Base-by-base conservation (phyloP, 768 basidiomycete species). In the Lentinula detonsa region DNA sequence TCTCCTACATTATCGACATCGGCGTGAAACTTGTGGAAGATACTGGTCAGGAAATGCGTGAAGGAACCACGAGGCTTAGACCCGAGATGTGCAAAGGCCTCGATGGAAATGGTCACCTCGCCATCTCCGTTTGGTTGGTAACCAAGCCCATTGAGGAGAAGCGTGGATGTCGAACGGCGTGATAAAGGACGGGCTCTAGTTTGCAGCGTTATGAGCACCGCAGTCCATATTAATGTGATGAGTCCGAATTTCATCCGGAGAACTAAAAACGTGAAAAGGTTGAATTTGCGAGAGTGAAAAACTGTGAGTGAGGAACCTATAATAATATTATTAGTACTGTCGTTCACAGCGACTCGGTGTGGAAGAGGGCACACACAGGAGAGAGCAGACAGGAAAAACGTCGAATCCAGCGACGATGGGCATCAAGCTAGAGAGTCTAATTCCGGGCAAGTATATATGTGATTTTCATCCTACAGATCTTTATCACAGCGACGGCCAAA, bases 1-100 rank as follows among this genome's bases (percentile, higher is more conserved):
- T 73, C 65, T 1, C 69, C 71, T 39, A 76, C 65, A 43, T 74
- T 64, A 9, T 23, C 55, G 9, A 57, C 18, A 31, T 18, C 31
- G 33, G 34, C 18, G 46, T 48, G 46, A 9, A 48, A 6, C 21
- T 21, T 7, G 21, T 23, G 45, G 8, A 23, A 8, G 3, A n/a
- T 23, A 5, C 21, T 23, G 21, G 16, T 48, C 8, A 48, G 46
- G 46, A 48, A 23, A 48, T 13, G 9, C 4, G 21, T 18, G 46
- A 18, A 10, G 42, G 42, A 16, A 43, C 42, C 4, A 7, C 9
- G 5, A 7, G 46, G 21, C 23, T 48, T 23, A 9, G 46, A 18
- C 11, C 6, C 46, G 16, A 48, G 3, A 11, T 48, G 21, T 18
- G 21, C 18, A 23, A 21, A 48, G 21, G 46, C 18, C 21, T 18